Conservation (phyloP, 2,329 filamentous ascomycete genomes). For the Calonectria hawksworthii region DNA sequence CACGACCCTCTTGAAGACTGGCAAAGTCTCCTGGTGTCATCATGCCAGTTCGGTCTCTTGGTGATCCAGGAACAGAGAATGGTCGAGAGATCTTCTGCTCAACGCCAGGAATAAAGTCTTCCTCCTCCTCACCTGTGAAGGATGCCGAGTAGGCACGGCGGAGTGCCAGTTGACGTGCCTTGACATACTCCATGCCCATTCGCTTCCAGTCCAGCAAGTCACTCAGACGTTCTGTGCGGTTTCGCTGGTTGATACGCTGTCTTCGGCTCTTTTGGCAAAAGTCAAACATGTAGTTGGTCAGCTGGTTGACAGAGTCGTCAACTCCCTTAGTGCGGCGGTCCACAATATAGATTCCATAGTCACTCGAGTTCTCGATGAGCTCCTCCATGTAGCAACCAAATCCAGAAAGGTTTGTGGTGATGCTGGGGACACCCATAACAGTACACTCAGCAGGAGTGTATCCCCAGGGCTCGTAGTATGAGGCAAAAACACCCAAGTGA, state of each 20-base stretch:
- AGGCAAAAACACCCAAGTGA: conserved; percentile 94
- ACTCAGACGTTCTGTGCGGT: conserved; percentile 93
- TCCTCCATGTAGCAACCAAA: conserved; percentile 99
- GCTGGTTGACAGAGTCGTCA: conserved; percentile 96
- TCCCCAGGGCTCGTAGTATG: conserved; percentile 99
- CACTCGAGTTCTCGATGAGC: conserved; percentile 95
- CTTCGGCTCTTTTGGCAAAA: conserved; percentile 94
- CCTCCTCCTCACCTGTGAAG: conserved; percentile 84
- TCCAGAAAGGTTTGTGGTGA: conserved; percentile 97
- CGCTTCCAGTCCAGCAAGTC: conserved; percentile 99
- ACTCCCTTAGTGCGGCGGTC: conserved; percentile 95
- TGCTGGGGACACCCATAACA: conserved; percentile 98
- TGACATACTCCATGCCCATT: conserved; percentile 99
- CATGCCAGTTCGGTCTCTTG: conserved; percentile 92
- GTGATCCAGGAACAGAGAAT: conserved; percentile 93
- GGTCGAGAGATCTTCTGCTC: conserved; percentile 97
- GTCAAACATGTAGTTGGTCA: conserved; percentile 89
- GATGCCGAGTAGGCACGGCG: conserved; percentile 91
- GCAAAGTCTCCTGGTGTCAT: conserved; percentile 99
- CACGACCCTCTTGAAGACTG: conserved; percentile 92
- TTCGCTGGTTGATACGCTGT: conserved; percentile 98
- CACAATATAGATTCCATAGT: conserved; percentile 99
- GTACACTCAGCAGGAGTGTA: conserved; percentile 99
- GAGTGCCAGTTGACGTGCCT: conserved; percentile 92
- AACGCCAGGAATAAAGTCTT: conserved; percentile 90